These are phyloP conservation scores for Phytophthora citricola DNA, from an alignment of 352 stramenopile genomes.

Conservation along the genomic window DNA sequence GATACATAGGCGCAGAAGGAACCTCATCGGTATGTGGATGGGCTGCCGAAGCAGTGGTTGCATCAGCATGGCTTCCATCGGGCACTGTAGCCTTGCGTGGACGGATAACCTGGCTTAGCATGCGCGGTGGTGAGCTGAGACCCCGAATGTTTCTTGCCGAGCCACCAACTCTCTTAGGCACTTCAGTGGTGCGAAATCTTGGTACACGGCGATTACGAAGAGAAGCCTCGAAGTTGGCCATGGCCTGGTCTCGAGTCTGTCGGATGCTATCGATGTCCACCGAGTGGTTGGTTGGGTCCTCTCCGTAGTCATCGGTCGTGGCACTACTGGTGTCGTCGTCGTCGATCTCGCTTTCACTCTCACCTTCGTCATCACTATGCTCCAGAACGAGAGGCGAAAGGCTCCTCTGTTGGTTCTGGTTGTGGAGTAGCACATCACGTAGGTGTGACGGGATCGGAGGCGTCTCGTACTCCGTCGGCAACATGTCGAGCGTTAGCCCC, in stretches of 20 bases:
- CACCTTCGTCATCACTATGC: conserved; percentile 32
- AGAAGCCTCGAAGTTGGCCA: conserved; percentile 50
- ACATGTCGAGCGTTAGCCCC: conserved; percentile 56
- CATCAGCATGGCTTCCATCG: conserved; percentile 9
- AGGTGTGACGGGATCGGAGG: conserved; percentile 46
- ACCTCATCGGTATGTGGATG: conserved; percentile 13
- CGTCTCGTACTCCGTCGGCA: conserved; percentile 48
- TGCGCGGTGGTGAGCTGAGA: conserved; percentile 58
- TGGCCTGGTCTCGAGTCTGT: conserved; percentile 38
- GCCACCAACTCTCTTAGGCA: conserved; percentile 20
- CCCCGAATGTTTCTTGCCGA: conserved; percentile 51
- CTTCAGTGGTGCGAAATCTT: conserved; percentile 46
- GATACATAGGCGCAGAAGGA: conserved; percentile 47
- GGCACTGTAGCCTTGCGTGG: conserved; percentile 38
- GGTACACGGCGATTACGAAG: conserved; percentile 32
- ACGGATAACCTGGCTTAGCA: conserved; percentile 47
- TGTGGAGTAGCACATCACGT: conserved; percentile 32
- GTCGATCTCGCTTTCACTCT: conserved; percentile 36
- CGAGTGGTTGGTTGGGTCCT: conserved; percentile 33
- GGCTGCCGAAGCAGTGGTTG: neutral
- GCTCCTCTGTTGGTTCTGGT: conserved; percentile 24
- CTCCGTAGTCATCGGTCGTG: conserved; percentile 44
- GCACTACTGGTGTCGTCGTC: conserved; percentile 45
- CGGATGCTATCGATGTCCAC: conserved; percentile 52
- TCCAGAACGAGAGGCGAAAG: conserved; percentile 14